Evolutionary conservation across 148 eudicot species (phyloP).

Genomic region (Polygonum maritimum): DNA sequence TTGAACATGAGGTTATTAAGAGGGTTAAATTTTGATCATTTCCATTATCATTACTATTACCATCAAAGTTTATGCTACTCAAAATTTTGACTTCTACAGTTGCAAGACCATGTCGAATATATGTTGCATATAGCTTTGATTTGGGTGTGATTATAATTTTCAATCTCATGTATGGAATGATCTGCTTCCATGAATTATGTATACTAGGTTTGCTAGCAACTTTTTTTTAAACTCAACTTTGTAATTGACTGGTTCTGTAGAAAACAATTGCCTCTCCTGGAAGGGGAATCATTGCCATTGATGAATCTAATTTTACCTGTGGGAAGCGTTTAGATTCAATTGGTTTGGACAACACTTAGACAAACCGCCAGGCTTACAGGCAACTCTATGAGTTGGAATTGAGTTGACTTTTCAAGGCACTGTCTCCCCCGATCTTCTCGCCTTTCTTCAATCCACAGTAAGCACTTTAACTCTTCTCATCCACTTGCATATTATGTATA

Average conservation of each 20-base stretch:
- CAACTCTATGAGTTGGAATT: too few relatives aligned
- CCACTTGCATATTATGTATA: too few relatives aligned
- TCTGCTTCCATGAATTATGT: neutral
- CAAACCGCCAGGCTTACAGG: constrained; percentile 81
- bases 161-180: too few relatives aligned
- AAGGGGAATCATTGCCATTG: constrained; percentile 92
- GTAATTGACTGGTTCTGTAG: constrained; percentile 22
- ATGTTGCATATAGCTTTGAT: constrained; percentile 25
- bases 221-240: neutral
- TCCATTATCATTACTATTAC: too few relatives aligned
- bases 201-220: neutral
- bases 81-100: constrained; percentile 30
- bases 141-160: neutral
- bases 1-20: constrained; percentile 61
- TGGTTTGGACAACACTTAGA: constrained; percentile 89
- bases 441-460: too few relatives aligned
- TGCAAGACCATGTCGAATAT: constrained; percentile 89
- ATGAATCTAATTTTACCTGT: constrained; percentile 89
- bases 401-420: too few relatives aligned
- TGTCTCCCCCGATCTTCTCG: too few relatives aligned
- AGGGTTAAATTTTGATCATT: constrained; percentile 38
- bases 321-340: constrained; percentile 89
- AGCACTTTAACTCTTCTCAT: too few relatives aligned
- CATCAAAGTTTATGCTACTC: neutral
- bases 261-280: constrained; percentile 96